Evolutionary conservation across 805 yeast species (phyloP).

Genomic region (Ogataea haglerorum): DNA sequence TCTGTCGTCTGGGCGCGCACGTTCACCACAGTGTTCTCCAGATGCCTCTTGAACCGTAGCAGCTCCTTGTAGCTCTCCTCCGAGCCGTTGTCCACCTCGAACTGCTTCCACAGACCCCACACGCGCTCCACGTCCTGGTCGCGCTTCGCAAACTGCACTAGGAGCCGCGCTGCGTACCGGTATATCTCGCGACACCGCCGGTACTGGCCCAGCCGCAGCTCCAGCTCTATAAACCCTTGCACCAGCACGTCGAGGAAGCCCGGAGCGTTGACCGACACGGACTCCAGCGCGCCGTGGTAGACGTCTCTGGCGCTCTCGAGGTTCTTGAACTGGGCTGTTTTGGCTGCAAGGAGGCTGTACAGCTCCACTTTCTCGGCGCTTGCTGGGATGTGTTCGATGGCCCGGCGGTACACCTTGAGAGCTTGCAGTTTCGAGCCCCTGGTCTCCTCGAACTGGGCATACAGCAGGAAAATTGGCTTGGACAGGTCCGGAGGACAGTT

Average conservation of each 20-base stretch:
- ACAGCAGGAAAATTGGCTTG: conserved; percentile 49
- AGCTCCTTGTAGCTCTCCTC: conserved; percentile 72
- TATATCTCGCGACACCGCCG: conserved; percentile 62
- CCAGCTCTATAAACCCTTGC: conserved; percentile 55
- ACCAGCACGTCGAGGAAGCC: conserved; percentile 40
- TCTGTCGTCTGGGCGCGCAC: conserved; percentile 20
- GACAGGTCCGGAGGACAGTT: conserved; percentile 47
- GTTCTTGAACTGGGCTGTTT: conserved; percentile 40
- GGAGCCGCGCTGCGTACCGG: conserved; percentile 47
- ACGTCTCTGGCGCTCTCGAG: conserved; percentile 42
- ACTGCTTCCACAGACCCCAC: conserved; percentile 72
- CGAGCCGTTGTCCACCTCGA: conserved; percentile 70
- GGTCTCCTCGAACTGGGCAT: conserved; percentile 59
- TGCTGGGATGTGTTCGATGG: conserved; percentile 33
- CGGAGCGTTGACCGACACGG: conserved; percentile 24
- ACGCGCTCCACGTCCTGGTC: conserved; percentile 31
- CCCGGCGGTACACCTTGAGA: conserved; percentile 43
- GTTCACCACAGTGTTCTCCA: conserved; percentile 20
- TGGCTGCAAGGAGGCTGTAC: conserved; percentile 42
- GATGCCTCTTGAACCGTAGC: conserved; percentile 55
- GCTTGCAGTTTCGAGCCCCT: conserved; percentile 51
- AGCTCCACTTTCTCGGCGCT: conserved; percentile 35
- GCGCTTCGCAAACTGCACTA: conserved; percentile 31
- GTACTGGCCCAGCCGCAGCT: conserved; percentile 48
- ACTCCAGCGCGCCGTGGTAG: conserved; percentile 49